These are phyloP conservation scores for Phalaenopsis aphrodite DNA, from an alignment of 106 monocot genomes.

Conservation along the genomic window DNA sequence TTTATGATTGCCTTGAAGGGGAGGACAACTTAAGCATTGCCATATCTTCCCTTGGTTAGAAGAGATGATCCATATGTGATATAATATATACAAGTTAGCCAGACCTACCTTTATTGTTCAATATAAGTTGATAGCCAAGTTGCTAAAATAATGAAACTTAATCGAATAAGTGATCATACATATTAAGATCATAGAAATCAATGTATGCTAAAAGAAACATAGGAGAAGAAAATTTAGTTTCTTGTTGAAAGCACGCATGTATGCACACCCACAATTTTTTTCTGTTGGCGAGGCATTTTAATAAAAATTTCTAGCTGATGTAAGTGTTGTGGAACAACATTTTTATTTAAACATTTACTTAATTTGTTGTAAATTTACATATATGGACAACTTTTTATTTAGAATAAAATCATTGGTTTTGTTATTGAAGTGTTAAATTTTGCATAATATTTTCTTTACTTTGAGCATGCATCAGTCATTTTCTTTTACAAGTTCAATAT, in stretches of 20 bases:
- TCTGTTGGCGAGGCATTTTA: neutral
- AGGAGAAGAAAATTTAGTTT: neutral
- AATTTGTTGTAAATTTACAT: neutral
- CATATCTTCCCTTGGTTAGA: neutral
- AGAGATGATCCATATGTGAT: too few species aligned
- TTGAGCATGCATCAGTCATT: too few species aligned
- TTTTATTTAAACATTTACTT: neutral
- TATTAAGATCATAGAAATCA: neutral
- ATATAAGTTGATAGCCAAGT: neutral
- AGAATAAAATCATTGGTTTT: neutral
- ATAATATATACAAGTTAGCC: too few species aligned
- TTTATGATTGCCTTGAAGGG: neutral
- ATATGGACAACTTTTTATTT: neutral
- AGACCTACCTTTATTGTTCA: neutral
- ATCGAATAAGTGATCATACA: neutral
- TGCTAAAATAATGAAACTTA: neutral
- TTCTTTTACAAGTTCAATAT: too few species aligned
- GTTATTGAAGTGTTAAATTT: neutral
- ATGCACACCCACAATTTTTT: neutral
- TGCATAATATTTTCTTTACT: too few species aligned
- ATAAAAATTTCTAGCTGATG: neutral
- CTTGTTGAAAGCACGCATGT: neutral
- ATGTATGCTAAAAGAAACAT: neutral
- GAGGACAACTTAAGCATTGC: neutral
- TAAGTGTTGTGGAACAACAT: neutral